Evolutionary conservation across 2,329 filamentous ascomycete species (phyloP), one percentile per base, ranked within the genome.

Genomic region (Dactylonectria estremocensis): DNA sequence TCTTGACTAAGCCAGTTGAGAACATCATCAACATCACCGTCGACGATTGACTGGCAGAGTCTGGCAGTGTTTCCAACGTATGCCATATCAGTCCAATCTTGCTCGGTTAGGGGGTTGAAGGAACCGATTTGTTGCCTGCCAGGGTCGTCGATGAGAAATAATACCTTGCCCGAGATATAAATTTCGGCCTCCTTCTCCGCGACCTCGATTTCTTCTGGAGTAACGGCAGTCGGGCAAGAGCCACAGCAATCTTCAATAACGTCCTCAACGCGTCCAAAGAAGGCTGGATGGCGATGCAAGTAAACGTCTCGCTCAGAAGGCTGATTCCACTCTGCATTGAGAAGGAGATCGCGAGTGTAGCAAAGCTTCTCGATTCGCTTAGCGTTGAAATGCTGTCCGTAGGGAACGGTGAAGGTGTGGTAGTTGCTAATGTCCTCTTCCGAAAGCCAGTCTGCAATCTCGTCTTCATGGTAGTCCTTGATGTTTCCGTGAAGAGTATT

Each of bases 81-180:
- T 0, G 94, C 93, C 93, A 97, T 96, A 71, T 95, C 93, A 1
- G 94, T 96, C 93, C 94, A 97, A 76, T 96, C 93, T 57, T 93
- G 87, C 48, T 94, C 90, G 0, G 92, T 95, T 43, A 95, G 85
- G 0, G 94, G 94, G 73, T 96, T 92, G 82, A 97, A 97, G 10
- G 87, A 89, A 28, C 88, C 88, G 56, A 89, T 89, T 78, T 88
- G 83, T 76, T 96, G 94, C 62, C 94, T 87, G 18, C 94, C 94
- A 1, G 94, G 93, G 72, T 97, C 89, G 74, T 97, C 93, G 69
- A 91, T 91, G 72, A 96, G 84, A 79, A 97, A 97, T 0, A 85
- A 84, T 10, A 96, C 85, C 22, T 88, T 85, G 9, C 94, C 94
- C 3, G 91, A 93, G 22, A 97, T 89, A 76, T 93, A 95, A 5